Evolutionary conservation across 2,329 filamentous ascomycete species (phyloP), one percentile per base, ranked within the genome.

Genomic region (Calonectria multiphialidica): DNA sequence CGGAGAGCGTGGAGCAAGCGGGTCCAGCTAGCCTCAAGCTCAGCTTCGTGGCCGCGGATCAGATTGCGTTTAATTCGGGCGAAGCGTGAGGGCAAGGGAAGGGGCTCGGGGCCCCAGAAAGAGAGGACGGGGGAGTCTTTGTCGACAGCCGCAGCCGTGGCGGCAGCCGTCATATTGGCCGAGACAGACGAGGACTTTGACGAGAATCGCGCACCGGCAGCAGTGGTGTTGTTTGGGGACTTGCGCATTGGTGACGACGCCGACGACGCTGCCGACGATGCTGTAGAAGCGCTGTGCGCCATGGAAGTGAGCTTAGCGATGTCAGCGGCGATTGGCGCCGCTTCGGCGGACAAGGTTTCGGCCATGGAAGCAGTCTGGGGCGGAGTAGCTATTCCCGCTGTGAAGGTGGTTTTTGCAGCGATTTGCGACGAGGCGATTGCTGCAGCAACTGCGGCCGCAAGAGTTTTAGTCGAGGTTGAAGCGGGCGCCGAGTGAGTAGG

Each of bases 21-120:
- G 3, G 82, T 83, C 90, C 89, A 92, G 9, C 87, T 89, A 6
- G 88, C 87, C 76, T 88, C 86, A 65, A 92, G 83, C 64, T 85
- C 87, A 25, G 84, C 80, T 72, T 93, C 91, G 77, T 88, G 87
- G 64, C 89, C 89, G 40, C 84, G 85, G 45, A 90, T 87, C 57
- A 91, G 86, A 21, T 84, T 85, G 68, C 85, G 86, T 81, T 92
- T 92, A 77, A 91, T 86, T 74, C 86, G 86, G 57, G 87, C 88
- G 74, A 91, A 91, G 33, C 90, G 88, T 50, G 86, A 86, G n/a
- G 89, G 89, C 9, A 92, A 83, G n/a, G 89, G 88, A 23, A 90
- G 87, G 10, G 88, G 88, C 76, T 90, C 87, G 16, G 87, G 86
- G 78, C 89, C 88, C 85, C 89, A 90, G 74, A 90, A 90, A 2